Evolutionary conservation across 2,329 filamentous ascomycete genomes (phyloP), one percentile per base, ranked within the genome.

Genomic region (Sclerotinia sclerotiorum): DNA sequence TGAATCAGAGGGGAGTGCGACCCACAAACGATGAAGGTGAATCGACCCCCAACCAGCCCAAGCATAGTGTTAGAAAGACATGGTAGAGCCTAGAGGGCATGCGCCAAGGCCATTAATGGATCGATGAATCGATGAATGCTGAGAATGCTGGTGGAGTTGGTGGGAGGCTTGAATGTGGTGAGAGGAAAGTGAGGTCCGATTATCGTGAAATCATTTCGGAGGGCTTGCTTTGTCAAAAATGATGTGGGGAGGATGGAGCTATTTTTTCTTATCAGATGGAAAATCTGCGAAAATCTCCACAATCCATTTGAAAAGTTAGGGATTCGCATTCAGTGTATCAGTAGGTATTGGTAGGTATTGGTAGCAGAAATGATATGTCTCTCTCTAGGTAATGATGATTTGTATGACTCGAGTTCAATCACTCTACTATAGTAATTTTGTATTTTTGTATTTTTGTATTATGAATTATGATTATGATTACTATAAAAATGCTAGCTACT

Each of bases 1-100:
- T 54, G 42, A 63, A 48, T 65, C 32, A 65, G 19, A 55, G 32
- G 10, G 62, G 27, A 55, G 29, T n/a, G 49, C 44, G 65, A 17
- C 35, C 56, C 57, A 63, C 57, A 63, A 51, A 67, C 48, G 57
- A 62, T 24, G 60, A 67, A 58, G 65, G 32, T 55, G 35, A 35
- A 48, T 48, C 11, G 48, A 63, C n/a, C 27, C 42, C 49, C 39
- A 63, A n/a, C 35, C 55, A 55, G 24, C 35, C 48, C 48, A 63
- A 63, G 35, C 57, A 63, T 42, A 63, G 48, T 42, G 35, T 44
- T 63, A 67, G 24, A 44, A 35, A 46, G 13, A 55, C 65, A 67
- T 67, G 8, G 42, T 55, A 29, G 19, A 67, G 62, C 35, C 44
- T 42, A 54, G 54, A 55, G 19, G 15, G 44, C 24, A 21, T 60